Base-by-base conservation (phyloP, 371 early-diverging fungal genomes). In the Apophysomyces elegans region DNA sequence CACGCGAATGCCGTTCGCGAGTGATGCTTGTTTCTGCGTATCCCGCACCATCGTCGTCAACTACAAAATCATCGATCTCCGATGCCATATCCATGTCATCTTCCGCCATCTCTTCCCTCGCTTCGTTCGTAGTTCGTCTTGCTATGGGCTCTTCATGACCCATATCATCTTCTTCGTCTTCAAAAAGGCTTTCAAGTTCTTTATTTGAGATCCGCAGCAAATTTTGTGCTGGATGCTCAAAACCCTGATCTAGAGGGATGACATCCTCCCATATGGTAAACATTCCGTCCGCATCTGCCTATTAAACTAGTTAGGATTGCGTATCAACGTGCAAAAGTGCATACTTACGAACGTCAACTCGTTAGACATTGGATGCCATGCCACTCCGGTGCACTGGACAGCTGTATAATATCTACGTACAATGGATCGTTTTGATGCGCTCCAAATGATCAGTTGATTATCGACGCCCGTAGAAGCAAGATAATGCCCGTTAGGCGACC, bases 21-120 rank as follows among this genome's bases (percentile, higher is more conserved):
- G 2, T 26, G 5, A 9, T 16, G 4, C 18, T 26, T 18, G 21
- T 59, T 58, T 77, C 82, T 2, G 77, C 75, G 64, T 92, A 90
- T 0, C 90, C 93, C 16, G 81, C 90, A 11, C 89, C 92, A 63
- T 95, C 95, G 69, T 96, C 96, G 65, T 96, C 95, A 1, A 89
- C 66, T 14, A 74, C 71, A 57, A 74, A 66, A 47, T 66, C 71
- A 57, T 69, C 68, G 59, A 57, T 64, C 14, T 66, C 66, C 16
- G 69, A 69, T 37, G 66, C 38, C 65, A 68, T 65, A 37, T 75
- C 72, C 13, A 75, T 63, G 18, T 59, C 67, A 21, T 56, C 67
- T 1, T 61, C 62, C n/a, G 47, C 47, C 9, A 43, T 39, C 43
- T 64, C 67, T 5, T 18, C 46, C 21, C 21, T 50, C 18, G 16